Conservation (phyloP, 2,329 filamentous ascomycete species). For the Daldinia eschscholtzii region DNA sequence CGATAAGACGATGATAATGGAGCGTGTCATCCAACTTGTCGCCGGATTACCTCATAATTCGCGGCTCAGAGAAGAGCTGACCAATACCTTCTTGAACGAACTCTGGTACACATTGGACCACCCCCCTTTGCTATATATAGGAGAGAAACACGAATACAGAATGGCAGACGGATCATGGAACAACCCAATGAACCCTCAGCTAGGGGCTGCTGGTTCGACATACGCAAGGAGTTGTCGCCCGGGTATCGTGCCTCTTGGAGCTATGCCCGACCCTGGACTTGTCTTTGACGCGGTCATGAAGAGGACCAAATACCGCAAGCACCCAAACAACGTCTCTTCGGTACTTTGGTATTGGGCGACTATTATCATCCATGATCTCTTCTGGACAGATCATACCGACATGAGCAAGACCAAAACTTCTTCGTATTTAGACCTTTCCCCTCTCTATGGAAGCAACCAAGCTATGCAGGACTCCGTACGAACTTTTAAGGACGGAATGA, state of each 20-base stretch:
- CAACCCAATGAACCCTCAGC: conserved; percentile 73
- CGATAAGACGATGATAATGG: conserved; percentile 84
- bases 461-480: conserved; percentile 73
- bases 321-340: conserved; percentile 79
- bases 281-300: conserved; percentile 75
- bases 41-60: conserved; percentile 73
- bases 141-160: conserved; percentile 73
- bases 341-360: conserved; percentile 80
- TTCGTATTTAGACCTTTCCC: conserved; percentile 77
- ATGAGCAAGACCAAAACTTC: conserved; percentile 69
- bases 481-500: conserved; percentile 75
- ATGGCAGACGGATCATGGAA: conserved; percentile 79
- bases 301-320: conserved; percentile 64
- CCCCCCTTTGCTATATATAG: conserved; percentile 75
- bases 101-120: conserved; percentile 81
- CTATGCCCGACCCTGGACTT: conserved; percentile 74
- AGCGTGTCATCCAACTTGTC: conserved; percentile 77
- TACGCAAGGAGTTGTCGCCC: conserved; percentile 76
- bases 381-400: conserved; percentile 75
- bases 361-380: conserved; percentile 80
- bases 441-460: conserved; percentile 77
- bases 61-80: conserved; percentile 71
- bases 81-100: conserved; percentile 74
- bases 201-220: conserved; percentile 75
- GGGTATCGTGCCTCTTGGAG: conserved; percentile 69